Evolutionary conservation across 1,139 yeast species (phyloP), one percentile per base, ranked within the genome.

Genomic region (Candida sojae): DNA sequence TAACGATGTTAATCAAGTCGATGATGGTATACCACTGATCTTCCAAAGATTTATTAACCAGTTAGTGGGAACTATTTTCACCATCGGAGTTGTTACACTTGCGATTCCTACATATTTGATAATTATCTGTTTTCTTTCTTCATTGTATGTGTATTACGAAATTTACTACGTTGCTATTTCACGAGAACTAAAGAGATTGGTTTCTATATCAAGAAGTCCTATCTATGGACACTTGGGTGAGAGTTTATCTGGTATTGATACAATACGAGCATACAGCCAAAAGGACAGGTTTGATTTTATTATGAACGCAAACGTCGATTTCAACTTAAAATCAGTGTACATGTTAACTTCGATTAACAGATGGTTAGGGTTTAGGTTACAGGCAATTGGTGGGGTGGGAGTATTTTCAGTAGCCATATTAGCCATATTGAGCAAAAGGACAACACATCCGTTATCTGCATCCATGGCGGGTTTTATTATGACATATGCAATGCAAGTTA

Each of bases 211-310:
- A 47, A 57, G 76, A 47, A 70, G 75, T 1, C 61, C 65, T 48
- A 73, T 70, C 12, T 69, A 62, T 70, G 80, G 88, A 53, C 86
- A 87, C 57, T 86, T 88, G 62, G 84, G 84, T 55, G 97, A 90
- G 64, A 73, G 87, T 1, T 71, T 90, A 54, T 77, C 78, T 53
- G 97, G 97, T 32, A 70, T 84, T 74, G 70, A 75, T 11, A 86
- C 91, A 0, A 88, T 89, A 53, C 80, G 84, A 57, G 84, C 89
- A 0, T 89, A 82, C 62, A 63, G 69, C 2, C 69, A 71, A 9
- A 75, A 75, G 28, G 63, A 67, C 11, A 66, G 84, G 48, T 88
- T 88, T 59, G 70, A 68, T 40, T 75, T 68, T 48, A 70, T 82
- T 47, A 83, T 83, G 57, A 79, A 76, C 50, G 76, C 79, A 45